Percentiles rank a stretch among this genome's conserved stretches.
Evolutionary conservation across 1,139 yeast species (phyloP).

Genomic region (Taphrina populina): DNA sequence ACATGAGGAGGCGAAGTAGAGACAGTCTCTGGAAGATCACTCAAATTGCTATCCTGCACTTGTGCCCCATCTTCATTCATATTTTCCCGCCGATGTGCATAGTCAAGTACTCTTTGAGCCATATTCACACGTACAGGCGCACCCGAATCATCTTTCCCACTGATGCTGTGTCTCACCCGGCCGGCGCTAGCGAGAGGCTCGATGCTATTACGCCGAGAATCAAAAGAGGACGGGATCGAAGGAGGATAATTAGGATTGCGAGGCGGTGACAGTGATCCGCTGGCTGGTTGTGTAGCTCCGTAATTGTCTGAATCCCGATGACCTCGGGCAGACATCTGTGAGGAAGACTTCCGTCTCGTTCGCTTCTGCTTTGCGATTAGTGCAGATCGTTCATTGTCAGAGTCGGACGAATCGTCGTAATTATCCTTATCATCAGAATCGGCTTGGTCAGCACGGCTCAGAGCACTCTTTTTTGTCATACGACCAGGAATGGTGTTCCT

Average conservation of each 20-base stretch:
- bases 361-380: constrained; percentile 11
- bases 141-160: constrained; percentile 27
- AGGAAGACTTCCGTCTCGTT: constrained; percentile 28
- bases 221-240: constrained; percentile 30
- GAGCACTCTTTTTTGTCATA: constrained; percentile 5
- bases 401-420: constrained; percentile 3
- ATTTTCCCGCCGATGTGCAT: constrained; percentile 4
- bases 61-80: neutral
- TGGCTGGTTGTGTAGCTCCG: constrained; percentile 7
- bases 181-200: neutral
- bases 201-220: constrained; percentile 19
- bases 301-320: constrained; percentile 26
- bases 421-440: constrained; percentile 3
- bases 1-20: constrained; percentile 23
- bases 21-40: constrained; percentile 22
- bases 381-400: constrained; percentile 25
- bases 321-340: constrained; percentile 19
- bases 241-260: constrained; percentile 31
- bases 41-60: constrained; percentile 11
- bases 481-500: constrained; percentile 3
- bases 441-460: neutral
- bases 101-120: constrained; percentile 30
- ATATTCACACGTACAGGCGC: constrained; percentile 22
- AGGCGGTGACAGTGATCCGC: constrained; percentile 4
- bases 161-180: constrained; percentile 19